phyloP scores from a whole-genome alignment of 1,284 basidiomycete genomes.

The Pascua guehoae region DNA sequence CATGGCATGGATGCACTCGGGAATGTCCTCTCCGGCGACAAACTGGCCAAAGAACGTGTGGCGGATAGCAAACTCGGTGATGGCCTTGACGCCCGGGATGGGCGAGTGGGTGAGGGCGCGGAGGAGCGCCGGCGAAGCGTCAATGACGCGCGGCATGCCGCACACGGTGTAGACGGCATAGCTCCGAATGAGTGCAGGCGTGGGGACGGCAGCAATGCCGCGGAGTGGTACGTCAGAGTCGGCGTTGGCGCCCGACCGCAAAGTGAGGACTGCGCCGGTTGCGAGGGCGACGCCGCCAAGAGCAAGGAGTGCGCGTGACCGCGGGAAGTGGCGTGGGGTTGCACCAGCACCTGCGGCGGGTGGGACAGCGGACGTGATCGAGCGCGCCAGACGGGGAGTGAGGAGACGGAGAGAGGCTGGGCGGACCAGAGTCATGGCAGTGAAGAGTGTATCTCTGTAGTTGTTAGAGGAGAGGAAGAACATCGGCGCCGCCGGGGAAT shows the following conservation, averaged over 20 bases:
- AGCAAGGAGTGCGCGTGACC: background rate
- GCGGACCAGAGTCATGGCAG: background rate
- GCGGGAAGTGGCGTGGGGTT: no score
- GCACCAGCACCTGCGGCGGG: no score
- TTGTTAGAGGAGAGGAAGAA: no score
- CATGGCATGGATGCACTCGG: constrained; percentile 64
- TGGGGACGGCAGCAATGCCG: constrained; percentile 17
- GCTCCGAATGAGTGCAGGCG: constrained; percentile 57
- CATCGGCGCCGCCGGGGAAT: no score
- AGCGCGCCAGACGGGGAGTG: background rate
- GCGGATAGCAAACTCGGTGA: constrained; percentile 69
- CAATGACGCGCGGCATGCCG: constrained; percentile 71
- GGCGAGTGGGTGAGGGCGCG: constrained; percentile 54
- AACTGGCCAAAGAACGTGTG: constrained; percentile 81
- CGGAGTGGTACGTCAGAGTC: background rate
- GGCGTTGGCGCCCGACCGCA: constrained; percentile 1
- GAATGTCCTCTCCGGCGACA: constrained; percentile 78
- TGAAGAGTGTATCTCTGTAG: no score
- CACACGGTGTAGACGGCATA: constrained; percentile 79
- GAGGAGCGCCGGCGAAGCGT: constrained; percentile 70
- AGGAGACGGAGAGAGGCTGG: background rate
- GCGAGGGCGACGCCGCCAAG: background rate
- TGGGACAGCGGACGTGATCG: no score
- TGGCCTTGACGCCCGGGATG: constrained; percentile 63
- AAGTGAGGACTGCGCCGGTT: constrained; percentile 3